Evolutionary conservation across 148 eudicot genomes (phyloP), one percentile per base, ranked within the genome.

Genomic region (Agrostemma githago): DNA sequence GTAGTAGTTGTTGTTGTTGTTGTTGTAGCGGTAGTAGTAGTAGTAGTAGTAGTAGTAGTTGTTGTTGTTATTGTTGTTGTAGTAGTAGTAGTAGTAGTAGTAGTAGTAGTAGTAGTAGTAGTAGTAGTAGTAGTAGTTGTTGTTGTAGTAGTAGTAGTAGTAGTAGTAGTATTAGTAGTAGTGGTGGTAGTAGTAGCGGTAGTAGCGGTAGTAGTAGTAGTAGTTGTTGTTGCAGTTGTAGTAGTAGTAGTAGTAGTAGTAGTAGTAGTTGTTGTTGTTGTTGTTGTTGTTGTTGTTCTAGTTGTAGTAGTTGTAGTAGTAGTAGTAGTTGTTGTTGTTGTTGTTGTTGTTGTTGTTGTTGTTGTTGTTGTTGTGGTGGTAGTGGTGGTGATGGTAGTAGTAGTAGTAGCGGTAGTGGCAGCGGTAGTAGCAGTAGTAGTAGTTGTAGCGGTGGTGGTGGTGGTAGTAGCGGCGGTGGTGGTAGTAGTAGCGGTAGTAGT

Each of bases 41-140:
- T 2, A 65, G 68, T 37, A 65, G 68, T n/a, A 65, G 68, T 37
- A 65, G 68, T n/a, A 65, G 68, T 8, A 34, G n/a, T n/a, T n/a
- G n/a, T n/a, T n/a, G n/a, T n/a, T n/a, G n/a, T n/a, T n/a, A n/a
- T n/a, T n/a, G n/a, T n/a, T n/a, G n/a, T n/a, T n/a, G 68, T 9
- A 65, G 68, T 15, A 65, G 68, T 43, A 65, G 42, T 15, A 65
- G 68, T 15, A 65, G 68, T 15, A 37, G 68, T 15, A 65, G 68
- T 3, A 65, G 68, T 3, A 65, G 68, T 2, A 37, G 68, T 12
- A 65, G 68, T 8, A 65, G 68, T 5, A 34, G 68, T 15, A 65
- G 68, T 43, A 65, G 68, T 37, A 68, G 34, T 41, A 68, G 56
- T 43, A 43, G 34, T 42, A 68, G 34, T n/a, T 41, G 26, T 42